Base-by-base conservation (phyloP, 1,139 yeast species). In the Blastobotrys malaysiensis region DNA sequence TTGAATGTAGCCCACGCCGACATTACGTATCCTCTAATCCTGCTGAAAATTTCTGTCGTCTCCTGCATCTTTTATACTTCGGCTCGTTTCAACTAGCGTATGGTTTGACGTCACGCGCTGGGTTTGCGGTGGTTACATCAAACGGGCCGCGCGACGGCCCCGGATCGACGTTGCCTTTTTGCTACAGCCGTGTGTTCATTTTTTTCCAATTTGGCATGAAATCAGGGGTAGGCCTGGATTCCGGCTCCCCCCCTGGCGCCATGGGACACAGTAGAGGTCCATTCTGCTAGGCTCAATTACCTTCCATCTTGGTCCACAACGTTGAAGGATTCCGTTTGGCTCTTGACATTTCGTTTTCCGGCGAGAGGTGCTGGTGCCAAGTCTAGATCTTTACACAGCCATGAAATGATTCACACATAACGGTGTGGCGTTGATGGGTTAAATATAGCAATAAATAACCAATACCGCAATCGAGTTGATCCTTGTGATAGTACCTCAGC, bases 1-100 rank as follows among this genome's bases (percentile, higher is more conserved):
- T 50, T 52, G 11, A 55, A 49, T 31, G 39, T 16, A 3, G 39
- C 16, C 39, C 39, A 31, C 39, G 39, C 39, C 4, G 16, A 31
- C 39, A 31, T 31, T 3, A 14, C 11, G 39, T 31, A n/a, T 2
- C 6, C 7, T 31, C 39, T 11, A 13, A 31, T 31, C 2, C 7
- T 31, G 39, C 39, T n/a, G 14, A 31, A n/a, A 13, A 13, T 13
- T 31, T 31, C 39, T 31, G 39, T 31, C 4, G 3, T n/a, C 16
- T 7, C 39, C 39, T 31, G 39, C 39, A 31, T 31, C 39, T 31
- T 31, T 31, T 31, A 31, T 31, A 31, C 11, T 31, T 11, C 26
- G 26, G 26, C 26, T 22, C 16, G 4, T 31, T 31, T 31, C 16
- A 7, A 31, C 16, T 2, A n/a, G 3, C 7, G 16, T 31, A n/a